A percentile compares a stretch with the other conserved stretches of the same genome.
These are phyloP conservation scores for Cordyceps farinosa DNA, from an alignment of 2,329 filamentous ascomycete species.

Conservation along the genomic window DNA sequence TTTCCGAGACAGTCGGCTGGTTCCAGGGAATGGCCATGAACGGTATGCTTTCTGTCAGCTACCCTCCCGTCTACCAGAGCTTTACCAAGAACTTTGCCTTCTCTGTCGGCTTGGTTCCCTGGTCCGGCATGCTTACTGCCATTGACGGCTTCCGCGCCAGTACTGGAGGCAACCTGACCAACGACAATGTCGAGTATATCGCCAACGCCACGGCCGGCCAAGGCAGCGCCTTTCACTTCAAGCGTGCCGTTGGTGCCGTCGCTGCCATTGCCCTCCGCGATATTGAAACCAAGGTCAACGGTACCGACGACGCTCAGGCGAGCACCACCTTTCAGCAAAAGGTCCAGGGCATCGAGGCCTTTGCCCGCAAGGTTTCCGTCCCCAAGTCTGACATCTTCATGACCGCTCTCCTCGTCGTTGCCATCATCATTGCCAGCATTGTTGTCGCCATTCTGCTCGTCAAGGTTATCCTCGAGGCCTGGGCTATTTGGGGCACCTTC, in stretches of 20 bases:
- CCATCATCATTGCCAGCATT: slow-evolving; percentile 79
- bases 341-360: slow-evolving; percentile 76
- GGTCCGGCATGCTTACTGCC: slow-evolving; percentile 71
- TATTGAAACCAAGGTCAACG: slow-evolving; percentile 44
- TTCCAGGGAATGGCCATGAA: slow-evolving; percentile 94
- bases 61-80: slow-evolving; percentile 81
- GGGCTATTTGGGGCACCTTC: slow-evolving; percentile 86
- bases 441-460: slow-evolving; percentile 82
- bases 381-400: slow-evolving; percentile 92
- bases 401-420: slow-evolving; percentile 85
- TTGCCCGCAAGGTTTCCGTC: slow-evolving; percentile 77
- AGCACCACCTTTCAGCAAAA: slow-evolving; percentile 39
- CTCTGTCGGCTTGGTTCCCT: slow-evolving; percentile 78
- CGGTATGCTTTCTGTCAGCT: slow-evolving; percentile 89
- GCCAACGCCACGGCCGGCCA: slow-evolving; percentile 68
- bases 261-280: slow-evolving; percentile 52
- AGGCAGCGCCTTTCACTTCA: slow-evolving; percentile 43
- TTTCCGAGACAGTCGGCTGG: slow-evolving; percentile 79
- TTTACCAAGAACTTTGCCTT: slow-evolving; percentile 94
- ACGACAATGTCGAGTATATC: slow-evolving; percentile 72
- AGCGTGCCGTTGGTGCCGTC: slow-evolving; percentile 50
- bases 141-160: slow-evolving; percentile 79
- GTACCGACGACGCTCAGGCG: slow-evolving; percentile 27
- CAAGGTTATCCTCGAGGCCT: slow-evolving; percentile 86
- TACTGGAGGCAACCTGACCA: slow-evolving; percentile 84